Conservation (phyloP, 2,329 filamentous ascomycete genomes). For the Venturia pyrina region DNA sequence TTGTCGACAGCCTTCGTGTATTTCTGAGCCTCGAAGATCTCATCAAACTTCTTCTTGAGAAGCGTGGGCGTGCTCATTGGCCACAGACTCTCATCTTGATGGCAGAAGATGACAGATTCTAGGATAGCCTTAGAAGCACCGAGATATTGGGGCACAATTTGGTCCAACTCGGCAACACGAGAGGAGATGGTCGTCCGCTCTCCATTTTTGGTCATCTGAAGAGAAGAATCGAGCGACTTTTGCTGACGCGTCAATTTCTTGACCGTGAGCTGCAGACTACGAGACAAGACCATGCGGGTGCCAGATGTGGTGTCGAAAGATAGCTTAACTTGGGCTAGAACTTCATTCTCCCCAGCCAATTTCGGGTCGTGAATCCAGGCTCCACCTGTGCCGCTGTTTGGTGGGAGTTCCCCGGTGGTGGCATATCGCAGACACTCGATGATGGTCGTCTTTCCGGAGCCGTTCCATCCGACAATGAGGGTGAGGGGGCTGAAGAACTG, state of each 20-base stretch:
- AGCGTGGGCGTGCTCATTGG: slow-evolving; percentile 79
- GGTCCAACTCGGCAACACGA: slow-evolving; percentile 69
- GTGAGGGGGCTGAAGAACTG: slow-evolving; percentile 85
- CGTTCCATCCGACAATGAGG: slow-evolving; percentile 93
- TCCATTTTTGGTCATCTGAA: slow-evolving; percentile 67
- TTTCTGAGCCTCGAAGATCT: slow-evolving; percentile 94
- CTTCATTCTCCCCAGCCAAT: slow-evolving; percentile 76
- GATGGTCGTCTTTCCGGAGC: slow-evolving; percentile 97
- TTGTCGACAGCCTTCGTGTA: slow-evolving; percentile 97
- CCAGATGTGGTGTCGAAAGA: slow-evolving; percentile 73
- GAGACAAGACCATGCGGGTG: slow-evolving; percentile 69
- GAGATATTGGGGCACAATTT: slow-evolving; percentile 72
- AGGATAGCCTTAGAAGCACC: slow-evolving; percentile 85
- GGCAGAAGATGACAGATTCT: slow-evolving; percentile 94
- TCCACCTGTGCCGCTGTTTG: slow-evolving; percentile 75
- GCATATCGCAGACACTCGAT: slow-evolving; percentile 98
- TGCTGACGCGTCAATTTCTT: slow-evolving; percentile 68
- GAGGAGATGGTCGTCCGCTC: slow-evolving; percentile 72
- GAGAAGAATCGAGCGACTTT: slow-evolving; percentile 75
- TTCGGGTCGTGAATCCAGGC: slow-evolving; percentile 98
- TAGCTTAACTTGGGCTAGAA: slow-evolving; percentile 84
- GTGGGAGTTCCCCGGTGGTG: slow-evolving; percentile 85
- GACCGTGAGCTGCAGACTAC: slow-evolving; percentile 75
- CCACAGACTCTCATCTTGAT: slow-evolving; percentile 97
- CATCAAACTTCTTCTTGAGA: slow-evolving; percentile 90